Evolutionary conservation across 2,329 filamentous ascomycete species (phyloP).

Genomic region (Cladosporium sphaerospermum): DNA sequence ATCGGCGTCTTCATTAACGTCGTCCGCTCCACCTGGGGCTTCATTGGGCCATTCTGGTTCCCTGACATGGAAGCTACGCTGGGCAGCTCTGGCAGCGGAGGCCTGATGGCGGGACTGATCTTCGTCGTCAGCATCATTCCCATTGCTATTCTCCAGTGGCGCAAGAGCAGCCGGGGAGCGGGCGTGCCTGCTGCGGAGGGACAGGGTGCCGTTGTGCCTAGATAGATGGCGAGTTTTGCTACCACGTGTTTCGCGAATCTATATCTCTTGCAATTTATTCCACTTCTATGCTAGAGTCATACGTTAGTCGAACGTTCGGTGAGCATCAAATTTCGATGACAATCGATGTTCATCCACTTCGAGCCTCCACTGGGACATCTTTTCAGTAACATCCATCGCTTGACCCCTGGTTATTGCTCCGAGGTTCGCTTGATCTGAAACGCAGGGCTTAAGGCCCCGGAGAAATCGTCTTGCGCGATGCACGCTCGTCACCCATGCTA

Average conservation of each 20-base stretch:
- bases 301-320: too few species aligned
- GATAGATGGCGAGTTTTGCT: slow-evolving; percentile 1
- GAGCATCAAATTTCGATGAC: too few species aligned
- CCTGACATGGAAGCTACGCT: slow-evolving; percentile 35
- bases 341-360: too few species aligned
- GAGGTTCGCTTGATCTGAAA: too few species aligned
- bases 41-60: slow-evolving; percentile 42
- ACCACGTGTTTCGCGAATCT: not conserved
- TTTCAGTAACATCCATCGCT: too few species aligned
- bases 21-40: slow-evolving; percentile 50
- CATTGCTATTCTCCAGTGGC: slow-evolving; percentile 23
- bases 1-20: slow-evolving; percentile 56
- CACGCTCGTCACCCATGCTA: too few species aligned
- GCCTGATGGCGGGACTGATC: slow-evolving; percentile 32
- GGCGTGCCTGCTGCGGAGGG: not conserved
- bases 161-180: not conserved
- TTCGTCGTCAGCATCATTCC: slow-evolving; percentile 23
- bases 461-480: too few species aligned
- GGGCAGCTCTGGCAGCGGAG: slow-evolving; percentile 32
- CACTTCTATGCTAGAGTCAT: not conserved
- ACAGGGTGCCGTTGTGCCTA: not conserved
- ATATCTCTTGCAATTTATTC: not conserved
- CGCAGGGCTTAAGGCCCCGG: too few species aligned
- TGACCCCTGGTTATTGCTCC: too few species aligned
- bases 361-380: too few species aligned